Conservation (phyloP, 2,329 filamentous ascomycete species). For the Fusarium gaditjirri region DNA sequence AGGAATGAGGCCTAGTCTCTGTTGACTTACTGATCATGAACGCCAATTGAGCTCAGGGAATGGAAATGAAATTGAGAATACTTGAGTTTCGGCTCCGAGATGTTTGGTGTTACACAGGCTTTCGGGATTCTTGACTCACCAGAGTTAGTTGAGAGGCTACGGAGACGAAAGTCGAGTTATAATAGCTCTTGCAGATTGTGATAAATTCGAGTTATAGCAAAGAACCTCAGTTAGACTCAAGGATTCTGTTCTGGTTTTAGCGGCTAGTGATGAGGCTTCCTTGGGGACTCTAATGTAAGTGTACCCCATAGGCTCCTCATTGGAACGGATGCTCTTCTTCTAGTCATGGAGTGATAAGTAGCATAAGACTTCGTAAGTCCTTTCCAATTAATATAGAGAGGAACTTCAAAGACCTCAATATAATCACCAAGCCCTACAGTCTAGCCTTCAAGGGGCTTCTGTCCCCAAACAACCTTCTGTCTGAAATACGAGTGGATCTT, state of each 20-base stretch:
- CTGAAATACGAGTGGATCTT: slow-evolving; percentile 11
- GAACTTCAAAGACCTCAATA: rapidly evolving
- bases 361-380: rapidly evolving
- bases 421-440: rapidly evolving
- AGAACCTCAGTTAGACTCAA: rapidly evolving
- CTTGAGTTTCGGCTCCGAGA: neutral
- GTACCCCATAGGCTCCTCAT: rapidly evolving
- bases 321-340: rapidly evolving
- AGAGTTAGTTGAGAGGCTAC: neutral
- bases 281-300: rapidly evolving
- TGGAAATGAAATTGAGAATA: no score
- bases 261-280: neutral
- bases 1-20: neutral
- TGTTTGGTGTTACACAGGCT: neutral
- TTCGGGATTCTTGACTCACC: rapidly evolving
- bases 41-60: neutral
- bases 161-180: no score
- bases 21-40: neutral
- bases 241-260: rapidly evolving
- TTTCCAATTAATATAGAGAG: neutral
- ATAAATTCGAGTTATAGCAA: neutral
- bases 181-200: no score
- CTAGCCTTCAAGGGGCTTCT: neutral
- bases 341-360: rapidly evolving
- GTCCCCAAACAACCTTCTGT: slow-evolving; percentile 9